A percentile compares a stretch with the other conserved stretches of the same genome.
Evolutionary conservation across 2,329 filamentous ascomycete genomes (phyloP).

Genomic region (Falciphora oryzae): DNA sequence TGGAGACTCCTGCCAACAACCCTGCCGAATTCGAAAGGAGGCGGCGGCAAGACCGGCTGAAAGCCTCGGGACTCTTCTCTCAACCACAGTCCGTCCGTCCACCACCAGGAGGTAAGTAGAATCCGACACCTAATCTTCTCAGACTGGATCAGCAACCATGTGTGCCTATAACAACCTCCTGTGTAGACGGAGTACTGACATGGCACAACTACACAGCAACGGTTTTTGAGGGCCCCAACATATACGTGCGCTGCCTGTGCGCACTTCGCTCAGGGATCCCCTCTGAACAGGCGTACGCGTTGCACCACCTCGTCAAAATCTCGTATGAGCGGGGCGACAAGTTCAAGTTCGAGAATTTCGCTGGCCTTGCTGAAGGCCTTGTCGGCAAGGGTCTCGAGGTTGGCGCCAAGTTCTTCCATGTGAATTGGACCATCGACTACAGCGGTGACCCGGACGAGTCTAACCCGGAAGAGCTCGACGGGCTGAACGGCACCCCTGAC

Average conservation of each 20-base stretch:
- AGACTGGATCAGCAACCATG: background rate
- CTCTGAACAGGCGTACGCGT: constrained; percentile 83
- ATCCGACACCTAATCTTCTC: background rate
- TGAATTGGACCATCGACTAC: constrained; percentile 77
- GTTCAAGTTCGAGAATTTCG: constrained; percentile 90
- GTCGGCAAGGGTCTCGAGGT: constrained; percentile 79
- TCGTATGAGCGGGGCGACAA: constrained; percentile 93
- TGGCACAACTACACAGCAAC: constrained; percentile 24
- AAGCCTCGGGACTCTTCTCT: constrained; percentile 36
- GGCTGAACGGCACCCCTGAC: constrained; percentile 63
- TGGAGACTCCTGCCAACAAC: constrained; percentile 70
- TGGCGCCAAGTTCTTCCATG: constrained; percentile 71
- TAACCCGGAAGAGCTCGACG: constrained; percentile 42
- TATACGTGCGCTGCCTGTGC: constrained; percentile 83
- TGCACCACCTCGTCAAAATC: constrained; percentile 92
- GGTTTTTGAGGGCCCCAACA: constrained; percentile 74
- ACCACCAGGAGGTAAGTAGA: constrained; percentile 53
- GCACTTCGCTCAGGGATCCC: constrained; percentile 74
- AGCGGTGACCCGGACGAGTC: constrained; percentile 45
- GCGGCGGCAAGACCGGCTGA: constrained; percentile 37
- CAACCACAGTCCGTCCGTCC: constrained; percentile 43
- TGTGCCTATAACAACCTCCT: background rate
- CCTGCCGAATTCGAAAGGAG: constrained; percentile 60
- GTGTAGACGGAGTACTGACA: constrained; percentile 16
- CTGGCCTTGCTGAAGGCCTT: constrained; percentile 79